Base-by-base conservation (phyloP, 257 asterid species). In the Fraxinus anomala region DNA sequence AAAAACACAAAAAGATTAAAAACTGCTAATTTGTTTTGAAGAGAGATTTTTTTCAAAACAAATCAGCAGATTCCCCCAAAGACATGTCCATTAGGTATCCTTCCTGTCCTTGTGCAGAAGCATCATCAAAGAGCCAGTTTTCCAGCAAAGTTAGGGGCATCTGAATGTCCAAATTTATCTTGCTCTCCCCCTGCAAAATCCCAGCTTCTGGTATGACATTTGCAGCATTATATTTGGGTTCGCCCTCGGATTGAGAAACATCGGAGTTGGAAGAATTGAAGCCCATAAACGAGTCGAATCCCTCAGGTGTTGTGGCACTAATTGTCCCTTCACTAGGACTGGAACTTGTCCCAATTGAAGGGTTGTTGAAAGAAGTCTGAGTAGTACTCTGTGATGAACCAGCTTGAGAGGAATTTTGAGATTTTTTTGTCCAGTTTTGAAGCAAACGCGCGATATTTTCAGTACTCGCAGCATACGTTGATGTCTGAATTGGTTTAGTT, bases 391-490 rank as follows among this genome's bases (percentile, higher is more conserved):
- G 86, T 0, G 83, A 83, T 0, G 88, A 86, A 17, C 76, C 74
- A 1, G 83, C 66, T 72, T 7, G 77, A 19, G 73, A 8, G 34
- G 74, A 21, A 17, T 83, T 85, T 0, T 87, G 89, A 6, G 91
- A 61, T 19, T 77, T 85, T 5, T 86, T 86, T 77, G 26, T 78
- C 94, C 96, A 91, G 44, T 81, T 87, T 31, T 83, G 81, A 33
- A 91, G 92, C 87, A 89, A 79, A 10, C 89, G 87, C n/a, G 96
- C 90, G 9, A 91, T 91, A 83, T 91, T 91, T n/a, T 89, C 94
- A 0, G 92, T 82, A 44, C 91, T 91, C 0, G 90, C 84, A 23
- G 91, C 96, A 10, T 91, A 91, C 0, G 91, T 21, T 8, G 85
- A 51, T 3, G 83, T 9, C 34, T 73, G 88, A 68, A 39, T n/a